Evolutionary conservation across 139 green algal genomes (phyloP).

Genomic region (Chlorella sorokiniana): DNA sequence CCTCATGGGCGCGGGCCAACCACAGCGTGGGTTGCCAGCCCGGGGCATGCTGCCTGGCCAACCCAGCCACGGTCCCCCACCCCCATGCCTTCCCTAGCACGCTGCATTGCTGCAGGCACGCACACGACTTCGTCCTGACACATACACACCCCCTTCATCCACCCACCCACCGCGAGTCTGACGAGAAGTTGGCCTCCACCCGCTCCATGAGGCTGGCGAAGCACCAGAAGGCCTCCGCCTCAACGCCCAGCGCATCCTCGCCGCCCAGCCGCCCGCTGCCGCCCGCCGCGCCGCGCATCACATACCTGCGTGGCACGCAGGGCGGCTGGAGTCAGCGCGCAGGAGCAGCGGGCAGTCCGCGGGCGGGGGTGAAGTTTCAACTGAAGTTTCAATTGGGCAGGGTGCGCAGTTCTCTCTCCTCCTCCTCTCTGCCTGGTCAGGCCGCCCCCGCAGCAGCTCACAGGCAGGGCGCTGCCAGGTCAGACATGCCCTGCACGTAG

Average conservation of each 20-base stretch:
- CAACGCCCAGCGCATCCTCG: neutral
- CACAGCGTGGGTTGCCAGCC: neutral
- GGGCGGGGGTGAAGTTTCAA: neutral
- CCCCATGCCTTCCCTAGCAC: too few relatives aligned
- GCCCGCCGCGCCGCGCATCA: conserved; percentile 14
- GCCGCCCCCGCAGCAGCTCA: conserved; percentile 50
- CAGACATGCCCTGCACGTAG: conserved; percentile 91
- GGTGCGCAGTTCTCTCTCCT: too few relatives aligned
- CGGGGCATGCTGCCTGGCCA: too few relatives aligned
- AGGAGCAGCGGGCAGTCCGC: neutral
- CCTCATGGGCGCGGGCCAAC: too few relatives aligned
- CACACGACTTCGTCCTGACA: neutral
- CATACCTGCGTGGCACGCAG: conserved; percentile 11
- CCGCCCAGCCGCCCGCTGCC: neutral
- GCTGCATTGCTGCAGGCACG: neutral
- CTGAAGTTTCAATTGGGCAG: too few relatives aligned
- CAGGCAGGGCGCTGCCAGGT: conserved; percentile 80
- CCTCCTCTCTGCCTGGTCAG: too few relatives aligned
- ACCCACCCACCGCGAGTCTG: conserved; percentile 49
- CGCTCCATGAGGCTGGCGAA: conserved; percentile 88
- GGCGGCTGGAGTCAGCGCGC: neutral
- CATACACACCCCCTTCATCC: neutral
- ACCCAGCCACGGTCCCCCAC: too few relatives aligned
- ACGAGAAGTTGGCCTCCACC: conserved; percentile 80
- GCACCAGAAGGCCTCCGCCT: conserved; percentile 77